Evolutionary conservation across 129 eudicot genomes (phyloP).

Genomic region (Scalesia atractyloides): DNA sequence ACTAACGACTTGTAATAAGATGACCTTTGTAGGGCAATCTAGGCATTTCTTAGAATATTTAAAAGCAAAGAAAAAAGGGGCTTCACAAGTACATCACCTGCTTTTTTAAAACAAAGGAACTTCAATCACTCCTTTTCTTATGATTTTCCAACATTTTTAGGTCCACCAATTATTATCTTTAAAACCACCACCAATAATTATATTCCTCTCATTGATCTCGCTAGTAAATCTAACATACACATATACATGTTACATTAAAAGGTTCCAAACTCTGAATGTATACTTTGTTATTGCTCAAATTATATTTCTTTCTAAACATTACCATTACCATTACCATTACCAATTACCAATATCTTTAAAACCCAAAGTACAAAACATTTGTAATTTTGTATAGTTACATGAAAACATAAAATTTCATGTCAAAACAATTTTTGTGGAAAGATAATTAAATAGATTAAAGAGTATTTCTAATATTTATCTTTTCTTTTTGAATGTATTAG

Average conservation of each 20-base stretch:
- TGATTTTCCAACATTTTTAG: slow-evolving; percentile 60
- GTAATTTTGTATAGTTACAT: too few species aligned
- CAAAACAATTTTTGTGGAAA: too few species aligned
- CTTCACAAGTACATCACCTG: slow-evolving; percentile 62
- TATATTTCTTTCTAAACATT: too few species aligned
- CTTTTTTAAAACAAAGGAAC: slow-evolving; percentile 48
- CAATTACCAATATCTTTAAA: neutral
- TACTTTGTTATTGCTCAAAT: too few species aligned
- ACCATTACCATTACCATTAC: too few species aligned
- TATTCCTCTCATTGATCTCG: slow-evolving; percentile 45
- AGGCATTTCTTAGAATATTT: slow-evolving; percentile 48
- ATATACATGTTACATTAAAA: neutral
- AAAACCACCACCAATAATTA: slow-evolving; percentile 38
- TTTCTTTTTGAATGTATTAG: too few species aligned
- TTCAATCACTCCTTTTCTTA: slow-evolving; percentile 41
- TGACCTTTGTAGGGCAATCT: slow-evolving; percentile 17
- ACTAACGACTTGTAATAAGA: slow-evolving; percentile 2
- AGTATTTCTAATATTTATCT: too few species aligned
- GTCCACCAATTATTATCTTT: slow-evolving; percentile 51
- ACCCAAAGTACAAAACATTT: neutral
- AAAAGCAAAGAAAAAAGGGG: slow-evolving; percentile 56
- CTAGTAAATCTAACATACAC: slow-evolving; percentile 2
- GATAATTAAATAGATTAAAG: too few species aligned
- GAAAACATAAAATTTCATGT: too few species aligned
- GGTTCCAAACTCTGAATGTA: too few species aligned